phyloP scores from a whole-genome alignment of 495 filamentous ascomycete species.

The Penicillium pulvis region DNA sequence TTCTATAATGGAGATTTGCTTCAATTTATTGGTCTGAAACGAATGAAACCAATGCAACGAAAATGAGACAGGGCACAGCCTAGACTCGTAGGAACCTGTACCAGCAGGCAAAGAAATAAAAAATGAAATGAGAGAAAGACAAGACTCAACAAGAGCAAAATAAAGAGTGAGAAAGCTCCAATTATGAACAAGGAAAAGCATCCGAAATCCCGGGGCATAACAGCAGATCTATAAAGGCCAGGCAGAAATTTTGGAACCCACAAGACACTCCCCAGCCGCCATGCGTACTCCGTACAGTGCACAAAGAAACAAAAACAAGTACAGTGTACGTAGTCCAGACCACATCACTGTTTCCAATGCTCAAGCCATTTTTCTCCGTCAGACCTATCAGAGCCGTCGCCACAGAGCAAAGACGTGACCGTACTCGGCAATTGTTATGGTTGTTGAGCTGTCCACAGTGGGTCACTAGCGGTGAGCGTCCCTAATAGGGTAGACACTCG shows the following conservation, averaged over 20 bases:
- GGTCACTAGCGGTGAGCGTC: constrained; percentile 8
- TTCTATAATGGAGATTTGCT: not conserved
- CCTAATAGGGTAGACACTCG: constrained; percentile 2
- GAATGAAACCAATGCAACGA: constrained; percentile 3
- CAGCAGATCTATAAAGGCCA: constrained; percentile 24
- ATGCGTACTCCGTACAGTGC: not conserved
- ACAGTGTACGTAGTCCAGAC: constrained; percentile 14
- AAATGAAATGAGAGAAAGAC: constrained; percentile 24
- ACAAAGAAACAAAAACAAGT: not conserved
- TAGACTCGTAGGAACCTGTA: constrained; percentile 16
- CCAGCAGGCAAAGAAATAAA: constrained; percentile 14
- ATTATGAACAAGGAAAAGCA: constrained; percentile 23
- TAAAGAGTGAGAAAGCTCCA: constrained; percentile 8
- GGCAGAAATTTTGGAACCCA: not conserved
- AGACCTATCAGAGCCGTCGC: constrained; percentile 14
- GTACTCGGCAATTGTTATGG: not conserved
- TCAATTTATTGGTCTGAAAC: not conserved
- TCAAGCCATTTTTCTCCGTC: not conserved
- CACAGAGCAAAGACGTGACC: constrained; percentile 11
- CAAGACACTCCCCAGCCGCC: not conserved
- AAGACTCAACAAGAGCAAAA: constrained; percentile 12
- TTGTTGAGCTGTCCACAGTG: constrained; percentile 14
- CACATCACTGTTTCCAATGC: constrained; percentile 19
- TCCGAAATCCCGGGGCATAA: constrained; percentile 9
- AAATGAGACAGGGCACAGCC: constrained; percentile 1